These are phyloP conservation scores for Kwoniella heveanensis DNA, from an alignment of 768 basidiomycete genomes.

Conservation along the genomic window DNA sequence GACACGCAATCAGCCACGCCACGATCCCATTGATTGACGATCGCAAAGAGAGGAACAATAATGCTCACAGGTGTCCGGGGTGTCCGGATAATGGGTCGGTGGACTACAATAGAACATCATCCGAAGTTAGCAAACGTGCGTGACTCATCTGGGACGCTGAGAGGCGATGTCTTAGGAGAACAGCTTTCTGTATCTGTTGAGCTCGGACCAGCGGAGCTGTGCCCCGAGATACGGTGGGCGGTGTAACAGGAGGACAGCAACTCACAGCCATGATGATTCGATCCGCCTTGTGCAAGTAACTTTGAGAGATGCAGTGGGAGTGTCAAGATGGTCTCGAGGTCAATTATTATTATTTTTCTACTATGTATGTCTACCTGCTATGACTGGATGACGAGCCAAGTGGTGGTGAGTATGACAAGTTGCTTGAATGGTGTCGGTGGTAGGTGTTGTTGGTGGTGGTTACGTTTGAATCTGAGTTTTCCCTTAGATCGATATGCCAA, in stretches of 20 bases:
- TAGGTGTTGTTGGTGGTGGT: too few species aligned
- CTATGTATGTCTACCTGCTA: too few species aligned
- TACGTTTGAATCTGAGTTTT: too few species aligned
- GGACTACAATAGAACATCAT: conserved; percentile 18
- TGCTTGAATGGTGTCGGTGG: too few species aligned
- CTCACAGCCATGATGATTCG: conserved; percentile 21
- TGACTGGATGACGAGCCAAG: too few species aligned
- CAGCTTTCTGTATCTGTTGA: background rate
- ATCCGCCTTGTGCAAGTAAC: too few species aligned
- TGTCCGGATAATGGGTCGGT: conserved; percentile 68
- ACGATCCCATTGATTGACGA: background rate
- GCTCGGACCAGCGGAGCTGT: background rate
- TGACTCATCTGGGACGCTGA: background rate
- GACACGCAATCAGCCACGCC: background rate
- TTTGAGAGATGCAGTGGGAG: too few species aligned
- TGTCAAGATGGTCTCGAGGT: too few species aligned
- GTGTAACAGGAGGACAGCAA: background rate
- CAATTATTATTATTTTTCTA: too few species aligned
- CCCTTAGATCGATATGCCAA: too few species aligned
- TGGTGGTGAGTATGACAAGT: too few species aligned
- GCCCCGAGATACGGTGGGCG: too few species aligned
- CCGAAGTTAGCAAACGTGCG: conserved; percentile 1
- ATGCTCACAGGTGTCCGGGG: conserved; percentile 69
- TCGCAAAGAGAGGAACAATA: background rate
- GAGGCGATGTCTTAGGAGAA: background rate